Percentiles rank a stretch among this genome's conserved stretches.
phyloP scores from a whole-genome alignment of 2,329 filamentous ascomycete species.

The Aspergillus thermomutatus region DNA sequence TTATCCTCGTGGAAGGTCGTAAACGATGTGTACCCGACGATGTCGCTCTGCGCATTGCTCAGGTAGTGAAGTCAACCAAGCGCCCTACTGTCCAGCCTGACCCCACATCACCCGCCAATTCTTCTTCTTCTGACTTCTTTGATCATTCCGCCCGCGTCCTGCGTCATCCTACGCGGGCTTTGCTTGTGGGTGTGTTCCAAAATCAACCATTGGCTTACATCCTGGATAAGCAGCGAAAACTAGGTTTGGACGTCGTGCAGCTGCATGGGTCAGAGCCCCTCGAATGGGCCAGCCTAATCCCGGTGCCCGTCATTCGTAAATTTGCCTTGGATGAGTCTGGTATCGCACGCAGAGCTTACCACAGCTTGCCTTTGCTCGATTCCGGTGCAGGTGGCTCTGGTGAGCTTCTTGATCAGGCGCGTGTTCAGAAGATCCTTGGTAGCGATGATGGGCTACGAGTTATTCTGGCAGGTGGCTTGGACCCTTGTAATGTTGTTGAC shows the following conservation, averaged over 20 bases:
- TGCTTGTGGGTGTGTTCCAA: slow-evolving; percentile 90
- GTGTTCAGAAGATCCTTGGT: slow-evolving; percentile 64
- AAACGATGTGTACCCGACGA: slow-evolving; percentile 78
- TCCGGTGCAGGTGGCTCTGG: slow-evolving; percentile 81
- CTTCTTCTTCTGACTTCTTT: slow-evolving; percentile 64
- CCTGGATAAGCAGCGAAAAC: slow-evolving; percentile 69
- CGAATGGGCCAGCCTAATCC: slow-evolving; percentile 86
- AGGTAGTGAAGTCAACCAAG: slow-evolving; percentile 61
- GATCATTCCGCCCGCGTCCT: slow-evolving; percentile 51
- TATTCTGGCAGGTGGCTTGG: slow-evolving; percentile 80
- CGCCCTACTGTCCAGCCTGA: slow-evolving; percentile 21
- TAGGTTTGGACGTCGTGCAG: slow-evolving; percentile 84
- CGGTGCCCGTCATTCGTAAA: slow-evolving; percentile 83
- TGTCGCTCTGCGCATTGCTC: slow-evolving; percentile 74
- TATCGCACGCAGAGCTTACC: slow-evolving; percentile 72
- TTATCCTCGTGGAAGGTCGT: slow-evolving; percentile 80
- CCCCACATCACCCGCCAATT: slow-evolving; percentile 16
- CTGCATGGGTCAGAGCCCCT: slow-evolving; percentile 88
- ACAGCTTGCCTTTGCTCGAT: slow-evolving; percentile 80
- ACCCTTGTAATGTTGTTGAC: slow-evolving; percentile 71
- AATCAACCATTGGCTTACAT: slow-evolving; percentile 84
- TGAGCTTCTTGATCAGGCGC: slow-evolving; percentile 67
- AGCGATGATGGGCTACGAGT: slow-evolving; percentile 69
- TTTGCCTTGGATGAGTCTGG: slow-evolving; percentile 76
- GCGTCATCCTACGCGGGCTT: slow-evolving; percentile 57